These are phyloP conservation scores for Zychaea mexicana DNA, from an alignment of 371 early-diverging fungal genomes.

Conservation along the genomic window DNA sequence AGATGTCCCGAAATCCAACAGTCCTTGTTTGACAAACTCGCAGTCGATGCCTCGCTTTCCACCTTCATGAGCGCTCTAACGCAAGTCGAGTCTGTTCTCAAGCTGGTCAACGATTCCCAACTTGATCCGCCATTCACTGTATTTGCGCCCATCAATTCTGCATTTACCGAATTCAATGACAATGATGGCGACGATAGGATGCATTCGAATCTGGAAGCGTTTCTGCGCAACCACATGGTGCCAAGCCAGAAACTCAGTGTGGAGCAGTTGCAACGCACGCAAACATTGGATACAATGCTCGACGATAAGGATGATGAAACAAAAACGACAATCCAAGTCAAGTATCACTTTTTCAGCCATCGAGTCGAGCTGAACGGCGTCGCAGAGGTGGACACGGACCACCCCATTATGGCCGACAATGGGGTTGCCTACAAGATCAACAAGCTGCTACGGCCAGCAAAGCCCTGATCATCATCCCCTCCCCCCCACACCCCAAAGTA, in stretches of 20 bases:
- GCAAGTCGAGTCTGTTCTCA: slow-evolving; percentile 33
- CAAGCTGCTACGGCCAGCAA: slow-evolving; percentile 29
- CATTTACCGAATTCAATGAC: slow-evolving; percentile 28
- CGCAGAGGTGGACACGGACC: slow-evolving; percentile 30
- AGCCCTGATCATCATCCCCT: background rate
- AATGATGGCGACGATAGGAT: slow-evolving; percentile 16
- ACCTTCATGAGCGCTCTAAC: slow-evolving; percentile 49
- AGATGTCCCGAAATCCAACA: slow-evolving; percentile 19
- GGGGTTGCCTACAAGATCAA: slow-evolving; percentile 51
- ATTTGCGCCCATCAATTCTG: slow-evolving; percentile 45
- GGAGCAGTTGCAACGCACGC: slow-evolving; percentile 15
- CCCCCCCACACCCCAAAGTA: too few species aligned
- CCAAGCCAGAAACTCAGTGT: slow-evolving; percentile 25
- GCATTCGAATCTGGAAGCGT: slow-evolving; percentile 22
- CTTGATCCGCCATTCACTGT: slow-evolving; percentile 30
- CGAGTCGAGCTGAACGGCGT: slow-evolving; percentile 29
- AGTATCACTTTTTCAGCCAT: slow-evolving; percentile 27
- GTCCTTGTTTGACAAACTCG: slow-evolving; percentile 50
- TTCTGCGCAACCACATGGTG: slow-evolving; percentile 42
- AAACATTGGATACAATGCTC: slow-evolving; percentile 27
- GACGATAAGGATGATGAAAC: too few species aligned
- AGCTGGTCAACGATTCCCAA: slow-evolving; percentile 33
- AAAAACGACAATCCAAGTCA: slow-evolving; percentile 28
- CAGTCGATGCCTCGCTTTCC: slow-evolving; percentile 42
- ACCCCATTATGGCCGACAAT: slow-evolving; percentile 38